phyloP scores from a whole-genome alignment of 352 stramenopile species.

The Pythium insidiosum region DNA sequence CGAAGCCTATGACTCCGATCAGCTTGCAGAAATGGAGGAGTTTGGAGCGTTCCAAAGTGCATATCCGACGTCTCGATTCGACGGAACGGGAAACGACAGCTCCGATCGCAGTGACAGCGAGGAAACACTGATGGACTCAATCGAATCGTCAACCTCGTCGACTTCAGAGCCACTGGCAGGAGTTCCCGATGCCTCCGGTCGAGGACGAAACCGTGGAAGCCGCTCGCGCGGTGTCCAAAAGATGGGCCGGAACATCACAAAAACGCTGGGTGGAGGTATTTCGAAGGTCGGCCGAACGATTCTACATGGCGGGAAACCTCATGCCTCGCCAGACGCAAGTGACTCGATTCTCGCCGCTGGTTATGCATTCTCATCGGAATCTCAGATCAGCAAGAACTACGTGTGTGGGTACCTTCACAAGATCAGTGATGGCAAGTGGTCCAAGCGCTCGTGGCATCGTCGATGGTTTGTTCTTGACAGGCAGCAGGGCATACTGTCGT shows the following conservation, averaged over 20 bases:
- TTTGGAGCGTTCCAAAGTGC: slow-evolving; percentile 43
- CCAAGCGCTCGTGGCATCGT: slow-evolving; percentile 76
- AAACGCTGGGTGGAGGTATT: slow-evolving; percentile 69
- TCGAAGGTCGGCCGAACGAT: slow-evolving; percentile 75
- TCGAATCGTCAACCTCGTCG: neutral
- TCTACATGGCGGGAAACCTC: slow-evolving; percentile 55
- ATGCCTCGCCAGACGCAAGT: slow-evolving; percentile 7
- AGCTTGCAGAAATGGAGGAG: slow-evolving; percentile 67
- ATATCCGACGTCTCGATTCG: slow-evolving; percentile 3
- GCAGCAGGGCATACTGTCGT: slow-evolving; percentile 64
- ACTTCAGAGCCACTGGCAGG: slow-evolving; percentile 1
- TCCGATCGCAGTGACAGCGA: slow-evolving; percentile 9
- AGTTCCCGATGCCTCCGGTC: neutral
- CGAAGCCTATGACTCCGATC: slow-evolving; percentile 62
- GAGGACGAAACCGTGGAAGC: slow-evolving; percentile 1
- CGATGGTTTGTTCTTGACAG: slow-evolving; percentile 81
- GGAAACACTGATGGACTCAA: neutral
- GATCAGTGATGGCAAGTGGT: slow-evolving; percentile 81
- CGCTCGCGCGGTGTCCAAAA: slow-evolving; percentile 54
- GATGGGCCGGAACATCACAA: slow-evolving; percentile 71
- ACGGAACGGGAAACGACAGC: neutral
- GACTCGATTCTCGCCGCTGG: slow-evolving; percentile 26
- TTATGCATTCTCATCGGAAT: slow-evolving; percentile 69
- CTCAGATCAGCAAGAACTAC: slow-evolving; percentile 70
- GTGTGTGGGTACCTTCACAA: slow-evolving; percentile 82